phyloP scores from a whole-genome alignment of 2,329 filamentous ascomycete genomes.

The Ceratocystiopsis sp. region DNA sequence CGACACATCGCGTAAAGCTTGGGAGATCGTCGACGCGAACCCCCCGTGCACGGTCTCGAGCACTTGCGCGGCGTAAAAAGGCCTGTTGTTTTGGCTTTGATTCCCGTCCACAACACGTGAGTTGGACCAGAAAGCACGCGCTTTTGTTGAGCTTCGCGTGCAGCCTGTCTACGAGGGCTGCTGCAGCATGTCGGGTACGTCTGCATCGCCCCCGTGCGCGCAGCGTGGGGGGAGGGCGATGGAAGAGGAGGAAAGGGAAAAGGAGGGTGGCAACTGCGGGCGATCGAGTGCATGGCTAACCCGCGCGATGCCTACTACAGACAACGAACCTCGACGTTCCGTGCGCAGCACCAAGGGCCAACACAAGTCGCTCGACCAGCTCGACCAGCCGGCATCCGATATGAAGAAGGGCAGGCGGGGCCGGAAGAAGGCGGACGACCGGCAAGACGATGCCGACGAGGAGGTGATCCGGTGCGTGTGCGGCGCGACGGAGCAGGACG shows the following conservation, averaged over 20 bases:
- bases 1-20: too few species aligned
- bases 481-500: conserved; percentile 69
- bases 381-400: conserved; percentile 36
- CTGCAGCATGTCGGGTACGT: conserved; percentile 6
- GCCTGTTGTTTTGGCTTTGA: too few species aligned
- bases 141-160: too few species aligned
- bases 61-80: too few species aligned
- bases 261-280: background rate
- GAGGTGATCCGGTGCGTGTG: conserved; percentile 89
- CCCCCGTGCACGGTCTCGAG: too few species aligned
- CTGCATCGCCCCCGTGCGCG: too few species aligned
- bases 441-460: conserved; percentile 34
- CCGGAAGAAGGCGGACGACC: conserved; percentile 45
- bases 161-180: background rate
- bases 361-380: conserved; percentile 73
- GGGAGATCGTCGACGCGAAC: too few species aligned
- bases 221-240: too few species aligned
- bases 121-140: too few species aligned
- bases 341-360: conserved; percentile 94
- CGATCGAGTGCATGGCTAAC: background rate
- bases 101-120: too few species aligned
- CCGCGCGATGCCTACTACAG: conserved; percentile 14
- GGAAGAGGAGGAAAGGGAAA: too few species aligned
- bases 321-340: conserved; percentile 73
- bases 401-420: conserved; percentile 31